A percentile compares a stretch with the other conserved stretches of the same genome.
Evolutionary conservation across 2,329 filamentous ascomycete species (phyloP).

Genomic region (Stachybotrys echinatus): DNA sequence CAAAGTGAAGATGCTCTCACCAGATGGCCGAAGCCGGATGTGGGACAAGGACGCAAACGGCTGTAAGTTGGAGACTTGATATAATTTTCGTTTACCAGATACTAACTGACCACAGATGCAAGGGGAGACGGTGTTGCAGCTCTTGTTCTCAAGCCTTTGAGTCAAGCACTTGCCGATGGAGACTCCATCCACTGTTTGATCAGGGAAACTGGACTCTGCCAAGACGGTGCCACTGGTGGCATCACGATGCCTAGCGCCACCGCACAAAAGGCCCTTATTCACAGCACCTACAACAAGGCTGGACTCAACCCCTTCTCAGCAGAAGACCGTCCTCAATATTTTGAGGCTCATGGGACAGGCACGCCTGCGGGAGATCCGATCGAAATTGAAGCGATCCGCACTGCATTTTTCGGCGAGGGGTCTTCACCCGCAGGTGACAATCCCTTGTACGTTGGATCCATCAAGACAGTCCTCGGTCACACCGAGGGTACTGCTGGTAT

Average conservation of each 20-base stretch:
- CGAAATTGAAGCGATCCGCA: constrained; percentile 42
- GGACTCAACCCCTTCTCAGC: constrained; percentile 21
- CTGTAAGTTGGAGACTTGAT: too few relatives aligned
- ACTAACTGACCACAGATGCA: too few relatives aligned
- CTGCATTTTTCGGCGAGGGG: constrained; percentile 27
- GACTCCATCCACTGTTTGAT: constrained; percentile 50
- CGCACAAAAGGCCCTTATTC: constrained; percentile 38
- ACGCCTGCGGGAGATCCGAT: constrained; percentile 51
- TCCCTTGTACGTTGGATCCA: constrained; percentile 40
- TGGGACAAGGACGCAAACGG: constrained; percentile 28
- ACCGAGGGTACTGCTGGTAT: constrained; percentile 11
- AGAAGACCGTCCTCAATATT: constrained; percentile 14
- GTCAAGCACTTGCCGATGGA: constrained; percentile 47
- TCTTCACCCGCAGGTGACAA: constrained; percentile 14
- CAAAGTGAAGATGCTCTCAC: constrained; percentile 43
- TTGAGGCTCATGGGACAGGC: constrained; percentile 52
- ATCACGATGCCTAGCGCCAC: constrained; percentile 50
- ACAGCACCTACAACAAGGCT: constrained; percentile 25
- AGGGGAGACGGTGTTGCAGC: constrained; percentile 54
- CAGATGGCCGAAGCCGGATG: constrained; percentile 16
- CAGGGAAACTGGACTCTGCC: constrained; percentile 43
- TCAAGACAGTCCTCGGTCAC: constrained; percentile 29
- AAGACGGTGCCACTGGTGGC: constrained; percentile 51
- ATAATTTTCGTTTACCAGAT: too few relatives aligned
- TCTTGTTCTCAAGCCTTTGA: constrained; percentile 51